phyloP scores from a whole-genome alignment of 2,329 filamentous ascomycete species.

The Aspergillus calidoustus region DNA sequence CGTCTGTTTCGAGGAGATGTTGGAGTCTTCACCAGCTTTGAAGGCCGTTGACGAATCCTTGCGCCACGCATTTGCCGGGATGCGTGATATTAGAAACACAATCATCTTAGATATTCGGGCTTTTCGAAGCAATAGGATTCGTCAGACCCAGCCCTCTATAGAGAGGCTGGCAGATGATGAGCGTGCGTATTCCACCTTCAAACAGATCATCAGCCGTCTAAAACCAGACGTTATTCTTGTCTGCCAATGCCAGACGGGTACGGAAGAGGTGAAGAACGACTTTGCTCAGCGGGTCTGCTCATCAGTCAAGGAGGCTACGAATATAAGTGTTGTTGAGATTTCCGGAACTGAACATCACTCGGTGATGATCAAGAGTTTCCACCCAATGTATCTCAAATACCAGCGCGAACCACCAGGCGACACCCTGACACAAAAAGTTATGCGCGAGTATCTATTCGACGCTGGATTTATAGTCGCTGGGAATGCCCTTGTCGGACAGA shows the following conservation, averaged over 20 bases:
- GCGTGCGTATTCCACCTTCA: not conserved
- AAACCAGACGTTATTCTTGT: not conserved
- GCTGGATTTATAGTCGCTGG: not conserved
- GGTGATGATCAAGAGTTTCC: not conserved
- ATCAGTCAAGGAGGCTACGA: not conserved
- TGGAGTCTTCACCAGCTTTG: not conserved
- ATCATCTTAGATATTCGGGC: not conserved
- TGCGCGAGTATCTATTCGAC: not conserved
- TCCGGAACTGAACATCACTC: not conserved
- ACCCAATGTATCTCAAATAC: not conserved
- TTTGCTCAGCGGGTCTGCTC: not conserved
- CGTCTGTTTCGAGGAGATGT: not conserved
- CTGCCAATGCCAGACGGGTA: not conserved
- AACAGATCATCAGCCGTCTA: not conserved
- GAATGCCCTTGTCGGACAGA: not conserved
- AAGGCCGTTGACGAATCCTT: not conserved
- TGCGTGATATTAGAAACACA: not conserved
- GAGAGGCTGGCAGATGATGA: not conserved
- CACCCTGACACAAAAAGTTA: not conserved
- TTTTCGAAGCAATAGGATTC: not conserved
- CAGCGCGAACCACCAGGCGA: too few species aligned
- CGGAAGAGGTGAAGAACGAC: not conserved
- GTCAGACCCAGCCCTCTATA: not conserved
- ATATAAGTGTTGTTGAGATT: not conserved
- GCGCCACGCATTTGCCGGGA: not conserved